phyloP scores from a whole-genome alignment of 495 filamentous ascomycete genomes.

The Aspergillus indologenus region DNA sequence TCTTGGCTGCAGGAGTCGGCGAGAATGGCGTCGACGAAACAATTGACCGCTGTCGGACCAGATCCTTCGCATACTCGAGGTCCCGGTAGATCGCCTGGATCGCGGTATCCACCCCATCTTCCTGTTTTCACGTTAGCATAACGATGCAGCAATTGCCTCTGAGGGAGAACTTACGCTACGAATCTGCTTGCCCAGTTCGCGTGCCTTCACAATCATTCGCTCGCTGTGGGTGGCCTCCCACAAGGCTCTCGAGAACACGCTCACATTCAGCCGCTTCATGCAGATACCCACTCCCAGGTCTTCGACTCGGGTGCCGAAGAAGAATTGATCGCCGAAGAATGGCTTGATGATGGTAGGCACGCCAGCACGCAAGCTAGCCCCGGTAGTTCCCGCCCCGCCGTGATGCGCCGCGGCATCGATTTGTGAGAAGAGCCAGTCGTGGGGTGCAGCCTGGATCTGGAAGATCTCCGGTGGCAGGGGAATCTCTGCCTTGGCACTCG shows the following conservation, averaged over 20 bases:
- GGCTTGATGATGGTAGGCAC: constrained; percentile 94
- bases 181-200: constrained; percentile 78
- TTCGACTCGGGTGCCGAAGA: constrained; percentile 86
- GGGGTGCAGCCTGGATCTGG: constrained; percentile 86
- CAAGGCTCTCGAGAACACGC: constrained; percentile 76
- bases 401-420: constrained; percentile 95
- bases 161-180: constrained; percentile 61
- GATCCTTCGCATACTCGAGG: constrained; percentile 87
- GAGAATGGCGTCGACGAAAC: constrained; percentile 43
- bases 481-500: constrained; percentile 60
- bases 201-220: constrained; percentile 85
- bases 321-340: constrained; percentile 97
- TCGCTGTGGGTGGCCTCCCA: constrained; percentile 88
- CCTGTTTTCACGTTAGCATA: constrained; percentile 46
- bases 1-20: constrained; percentile 35
- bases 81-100: constrained; percentile 94
- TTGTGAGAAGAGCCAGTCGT: constrained; percentile 94
- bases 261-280: constrained; percentile 83
- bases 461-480: constrained; percentile 76
- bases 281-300: constrained; percentile 90
- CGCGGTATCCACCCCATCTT: constrained; percentile 83
- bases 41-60: constrained; percentile 63
- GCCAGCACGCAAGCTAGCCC: constrained; percentile 87
- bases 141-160: neutral
- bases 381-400: constrained; percentile 92